These are phyloP conservation scores for Tremella yokohamensis DNA, from an alignment of 768 basidiomycete species.

Conservation along the genomic window DNA sequence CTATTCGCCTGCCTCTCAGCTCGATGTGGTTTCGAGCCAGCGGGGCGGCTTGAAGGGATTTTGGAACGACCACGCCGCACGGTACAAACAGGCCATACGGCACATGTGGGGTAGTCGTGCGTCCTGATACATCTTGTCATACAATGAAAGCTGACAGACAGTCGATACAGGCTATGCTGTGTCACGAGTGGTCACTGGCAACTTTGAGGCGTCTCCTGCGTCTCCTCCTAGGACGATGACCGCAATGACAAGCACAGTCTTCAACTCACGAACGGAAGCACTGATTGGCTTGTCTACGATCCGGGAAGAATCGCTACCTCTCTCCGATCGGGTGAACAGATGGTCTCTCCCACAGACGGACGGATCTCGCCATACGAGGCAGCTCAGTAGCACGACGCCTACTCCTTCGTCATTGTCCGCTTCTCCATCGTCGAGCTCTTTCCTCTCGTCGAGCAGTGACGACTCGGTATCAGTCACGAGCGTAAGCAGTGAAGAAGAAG, in stretches of 20 bases:
- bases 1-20: conserved; percentile 44
- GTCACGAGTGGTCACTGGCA: conserved; percentile 27
- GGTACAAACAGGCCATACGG: conserved; percentile 45
- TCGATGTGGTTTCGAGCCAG: conserved; percentile 38
- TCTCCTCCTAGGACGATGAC: too few species aligned
- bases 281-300: conserved; percentile 12
- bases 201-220: conserved; percentile 13
- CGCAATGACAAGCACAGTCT: too few species aligned
- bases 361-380: too few species aligned
- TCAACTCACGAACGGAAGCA: too few species aligned
- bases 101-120: conserved; percentile 31
- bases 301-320: conserved; percentile 6
- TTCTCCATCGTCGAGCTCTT: conserved; percentile 11
- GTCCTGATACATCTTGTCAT: background rate
- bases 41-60: conserved; percentile 27
- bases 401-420: conserved; percentile 11
- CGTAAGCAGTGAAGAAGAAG: conserved; percentile 18
- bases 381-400: conserved; percentile 6
- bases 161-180: conserved; percentile 40
- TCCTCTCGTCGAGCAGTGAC: conserved; percentile 6
- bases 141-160: conserved; percentile 8
- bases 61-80: conserved; percentile 36
- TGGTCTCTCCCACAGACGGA: too few species aligned
- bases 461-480: conserved; percentile 7
- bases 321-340: too few species aligned